Evolutionary conservation across 2,329 filamentous ascomycete genomes (phyloP).

Genomic region (Xylaria sp.): DNA sequence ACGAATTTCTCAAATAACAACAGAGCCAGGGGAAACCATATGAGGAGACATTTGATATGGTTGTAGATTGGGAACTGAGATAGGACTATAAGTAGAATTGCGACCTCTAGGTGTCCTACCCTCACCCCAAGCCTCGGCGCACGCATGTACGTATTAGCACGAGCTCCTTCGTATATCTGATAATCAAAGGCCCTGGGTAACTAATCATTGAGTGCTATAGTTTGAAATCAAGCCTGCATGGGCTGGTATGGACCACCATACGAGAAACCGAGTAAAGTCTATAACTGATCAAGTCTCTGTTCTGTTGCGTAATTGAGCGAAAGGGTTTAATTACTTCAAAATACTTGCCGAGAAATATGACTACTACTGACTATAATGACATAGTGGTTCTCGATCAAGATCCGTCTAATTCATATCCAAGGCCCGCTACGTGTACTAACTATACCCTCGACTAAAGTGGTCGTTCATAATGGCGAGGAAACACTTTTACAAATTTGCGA

Average conservation of each 20-base stretch:
- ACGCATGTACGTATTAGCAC: too few relatives aligned
- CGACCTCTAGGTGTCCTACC: too few relatives aligned
- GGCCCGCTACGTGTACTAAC: neutral
- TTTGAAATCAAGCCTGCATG: slow-evolving; percentile 1
- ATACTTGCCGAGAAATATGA: neutral
- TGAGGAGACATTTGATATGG: neutral
- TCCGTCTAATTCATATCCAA: neutral
- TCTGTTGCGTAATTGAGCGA: neutral
- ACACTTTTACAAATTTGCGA: neutral
- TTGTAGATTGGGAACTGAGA: slow-evolving; percentile 10
- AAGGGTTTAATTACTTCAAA: neutral
- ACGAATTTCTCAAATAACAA: neutral
- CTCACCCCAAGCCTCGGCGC: too few relatives aligned
- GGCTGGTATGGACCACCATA: slow-evolving; percentile 18
- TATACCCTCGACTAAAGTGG: slow-evolving; percentile 15
- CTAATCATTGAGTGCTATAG: slow-evolving; percentile 10
- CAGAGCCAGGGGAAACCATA: neutral
- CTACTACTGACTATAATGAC: slow-evolving; percentile 1
- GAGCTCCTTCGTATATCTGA: neutral
- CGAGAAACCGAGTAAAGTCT: neutral
- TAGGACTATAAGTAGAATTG: slow-evolving; percentile 6
- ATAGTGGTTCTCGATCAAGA: slow-evolving; percentile 16
- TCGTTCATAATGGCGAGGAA: neutral
- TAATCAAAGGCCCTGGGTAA: neutral
- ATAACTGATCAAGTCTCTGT: neutral